Evolutionary conservation across 2,329 filamentous ascomycete species (phyloP), one percentile per base, ranked within the genome.

Genomic region (Cadophora malorum): DNA sequence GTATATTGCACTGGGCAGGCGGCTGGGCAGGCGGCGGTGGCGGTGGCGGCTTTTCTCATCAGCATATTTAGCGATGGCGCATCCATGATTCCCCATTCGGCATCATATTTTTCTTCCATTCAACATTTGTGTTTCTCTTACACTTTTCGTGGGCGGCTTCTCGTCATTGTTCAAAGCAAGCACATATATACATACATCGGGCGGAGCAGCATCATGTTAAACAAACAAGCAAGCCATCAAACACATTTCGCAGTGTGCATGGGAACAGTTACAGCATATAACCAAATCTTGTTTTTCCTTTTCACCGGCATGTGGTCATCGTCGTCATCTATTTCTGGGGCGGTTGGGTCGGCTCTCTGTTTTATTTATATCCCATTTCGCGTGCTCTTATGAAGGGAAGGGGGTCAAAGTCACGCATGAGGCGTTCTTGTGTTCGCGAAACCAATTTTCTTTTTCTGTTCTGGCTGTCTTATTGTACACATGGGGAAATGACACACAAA

Each of bases 11-110:
- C 69, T 68, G 41, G 70, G 65, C 49, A 64, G 68, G 69, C 28
- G 63, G 63, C 16, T 21, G 23, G 63, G 64, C 60, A 50, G 68
- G 61, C 67, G 67, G 63, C 69, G 70, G 61, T 67, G 67, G 63
- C 69, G 70, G 66, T 66, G 69, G 65, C 70, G 70, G 66, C 62
- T 64, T 61, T 68, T 66, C 47, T 70, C 60, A 65, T 68, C 33
- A 70, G 69, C 71, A 73, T 73, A 64, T 69, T 69, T 69, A 73
- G 71, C 70, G 68, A 63, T 67, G 71, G 71, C 71, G 71, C 62
- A 65, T 69, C 33, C 23, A 60, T 52, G 19, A 49, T 62, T 49
- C 28, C 21, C 31, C 31, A 28, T 41, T 60, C 47, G 45, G 61
- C n/a, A 50, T 55, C 38, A 45, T 23, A 19, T 14, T 35, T 63